Evolutionary conservation across 495 filamentous ascomycete genomes (phyloP).

Genomic region (Penicillium verhagenii): DNA sequence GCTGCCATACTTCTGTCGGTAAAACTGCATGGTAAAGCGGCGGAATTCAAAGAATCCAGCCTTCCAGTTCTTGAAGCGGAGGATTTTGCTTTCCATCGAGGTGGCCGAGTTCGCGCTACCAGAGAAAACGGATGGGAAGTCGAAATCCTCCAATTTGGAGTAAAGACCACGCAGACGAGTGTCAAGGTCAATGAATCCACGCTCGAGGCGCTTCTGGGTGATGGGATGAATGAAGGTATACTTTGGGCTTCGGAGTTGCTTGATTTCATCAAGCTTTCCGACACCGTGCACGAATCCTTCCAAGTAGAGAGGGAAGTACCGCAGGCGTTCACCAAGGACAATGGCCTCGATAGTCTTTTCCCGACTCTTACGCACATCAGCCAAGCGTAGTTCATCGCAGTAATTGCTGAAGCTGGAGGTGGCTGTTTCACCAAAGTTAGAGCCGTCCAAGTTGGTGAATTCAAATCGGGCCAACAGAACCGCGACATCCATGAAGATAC

Average conservation of each 20-base stretch:
- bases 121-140: slow-evolving; percentile 88
- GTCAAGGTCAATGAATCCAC: slow-evolving; percentile 75
- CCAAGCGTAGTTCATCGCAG: slow-evolving; percentile 70
- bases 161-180: slow-evolving; percentile 65
- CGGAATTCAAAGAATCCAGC: slow-evolving; percentile 69
- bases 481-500: slow-evolving; percentile 70
- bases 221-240: slow-evolving; percentile 63
- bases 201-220: slow-evolving; percentile 77
- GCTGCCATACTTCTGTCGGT: slow-evolving; percentile 79
- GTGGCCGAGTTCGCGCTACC: slow-evolving; percentile 80
- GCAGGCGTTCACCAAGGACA: slow-evolving; percentile 82
- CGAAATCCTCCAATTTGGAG: slow-evolving; percentile 72
- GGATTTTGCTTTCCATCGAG: slow-evolving; percentile 65
- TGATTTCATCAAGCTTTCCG: slow-evolving; percentile 78
- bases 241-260: slow-evolving; percentile 64
- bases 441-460: slow-evolving; percentile 78
- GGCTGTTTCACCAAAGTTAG: slow-evolving; percentile 78
- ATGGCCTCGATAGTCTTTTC: slow-evolving; percentile 92
- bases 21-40: slow-evolving; percentile 71
- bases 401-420: slow-evolving; percentile 73
- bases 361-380: slow-evolving; percentile 76
- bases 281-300: slow-evolving; percentile 93
- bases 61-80: slow-evolving; percentile 85
- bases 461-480: slow-evolving; percentile 68
- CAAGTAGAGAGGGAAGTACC: slow-evolving; percentile 76